Evolutionary conservation across 768 basidiomycete species (phyloP).

Genomic region (Trametes sanguinea): DNA sequence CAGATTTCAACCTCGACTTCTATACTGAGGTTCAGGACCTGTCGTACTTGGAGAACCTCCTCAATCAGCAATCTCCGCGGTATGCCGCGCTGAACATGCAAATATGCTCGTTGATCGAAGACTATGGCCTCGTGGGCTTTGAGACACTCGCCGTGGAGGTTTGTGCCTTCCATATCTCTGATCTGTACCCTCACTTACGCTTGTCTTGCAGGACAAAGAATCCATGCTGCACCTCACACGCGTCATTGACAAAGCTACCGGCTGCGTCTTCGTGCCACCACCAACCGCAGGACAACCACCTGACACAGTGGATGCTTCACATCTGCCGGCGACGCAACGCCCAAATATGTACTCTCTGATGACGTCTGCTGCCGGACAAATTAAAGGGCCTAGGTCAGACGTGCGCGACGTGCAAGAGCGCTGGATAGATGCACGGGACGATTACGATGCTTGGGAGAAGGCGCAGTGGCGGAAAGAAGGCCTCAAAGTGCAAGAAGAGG

Average conservation of each 20-base stretch:
- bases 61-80: slow-evolving; percentile 65
- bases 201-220: slow-evolving; percentile 72
- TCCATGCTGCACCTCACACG: slow-evolving; percentile 91
- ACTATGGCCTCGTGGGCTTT: slow-evolving; percentile 90
- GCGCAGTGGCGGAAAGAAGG: slow-evolving; percentile 78
- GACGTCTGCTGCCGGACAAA: slow-evolving; percentile 59
- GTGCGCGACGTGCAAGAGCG: slow-evolving; percentile 87
- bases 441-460: slow-evolving; percentile 81
- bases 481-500: slow-evolving; percentile 51
- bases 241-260: slow-evolving; percentile 87
- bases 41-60: slow-evolving; percentile 77
- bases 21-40: slow-evolving; percentile 99
- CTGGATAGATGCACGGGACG: slow-evolving; percentile 86
- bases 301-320: slow-evolving; percentile 36
- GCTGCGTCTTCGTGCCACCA: slow-evolving; percentile 83
- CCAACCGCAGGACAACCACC: slow-evolving; percentile 34
- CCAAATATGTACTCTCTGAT: slow-evolving; percentile 73
- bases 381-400: slow-evolving; percentile 51
- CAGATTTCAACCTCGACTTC: slow-evolving; percentile 96
- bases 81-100: slow-evolving; percentile 84
- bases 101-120: slow-evolving; percentile 91
- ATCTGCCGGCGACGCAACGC: slow-evolving; percentile 43
- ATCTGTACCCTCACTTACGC: background rate
- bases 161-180: slow-evolving; percentile 22
- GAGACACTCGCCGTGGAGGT: slow-evolving; percentile 97